These are phyloP conservation scores for Pleurotus eryngii DNA, from an alignment of 768 basidiomycete genomes.

Conservation along the genomic window DNA sequence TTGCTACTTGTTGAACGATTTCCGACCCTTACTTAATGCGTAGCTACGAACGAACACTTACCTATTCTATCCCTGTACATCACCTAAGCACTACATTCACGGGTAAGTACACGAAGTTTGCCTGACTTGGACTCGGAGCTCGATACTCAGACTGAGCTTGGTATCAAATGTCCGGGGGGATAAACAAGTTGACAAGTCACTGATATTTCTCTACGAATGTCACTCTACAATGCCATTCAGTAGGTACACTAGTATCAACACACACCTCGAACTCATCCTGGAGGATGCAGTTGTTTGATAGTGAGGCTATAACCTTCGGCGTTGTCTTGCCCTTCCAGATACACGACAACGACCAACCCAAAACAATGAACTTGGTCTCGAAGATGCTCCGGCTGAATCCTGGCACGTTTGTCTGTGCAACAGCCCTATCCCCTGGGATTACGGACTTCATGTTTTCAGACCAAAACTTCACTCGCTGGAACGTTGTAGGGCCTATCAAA, in stretches of 20 bases:
- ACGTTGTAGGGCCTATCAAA: neutral
- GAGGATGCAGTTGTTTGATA: neutral
- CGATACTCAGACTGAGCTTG: no score
- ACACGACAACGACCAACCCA: neutral
- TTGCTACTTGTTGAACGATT: no score
- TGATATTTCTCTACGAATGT: neutral
- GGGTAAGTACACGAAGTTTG: no score
- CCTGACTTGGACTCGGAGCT: no score
- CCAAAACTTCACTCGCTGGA: neutral
- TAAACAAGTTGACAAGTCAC: no score
- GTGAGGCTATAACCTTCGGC: neutral
- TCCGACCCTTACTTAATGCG: no score
- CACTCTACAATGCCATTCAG: neutral
- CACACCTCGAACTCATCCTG: neutral
- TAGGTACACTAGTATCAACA: neutral
- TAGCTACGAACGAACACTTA: no score
- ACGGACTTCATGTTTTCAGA: neutral
- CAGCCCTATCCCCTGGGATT: no score
- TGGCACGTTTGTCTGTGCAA: no score
- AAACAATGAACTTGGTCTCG: neutral
- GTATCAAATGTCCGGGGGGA: no score
- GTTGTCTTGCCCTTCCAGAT: neutral
- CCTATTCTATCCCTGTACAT: no score
- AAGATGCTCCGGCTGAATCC: neutral
- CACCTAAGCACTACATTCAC: no score